Percentiles rank a stretch among this genome's conserved stretches.
These are phyloP conservation scores for Scopulariopsis brevicaulis DNA, from an alignment of 2,329 filamentous ascomycete species.

Conservation along the genomic window DNA sequence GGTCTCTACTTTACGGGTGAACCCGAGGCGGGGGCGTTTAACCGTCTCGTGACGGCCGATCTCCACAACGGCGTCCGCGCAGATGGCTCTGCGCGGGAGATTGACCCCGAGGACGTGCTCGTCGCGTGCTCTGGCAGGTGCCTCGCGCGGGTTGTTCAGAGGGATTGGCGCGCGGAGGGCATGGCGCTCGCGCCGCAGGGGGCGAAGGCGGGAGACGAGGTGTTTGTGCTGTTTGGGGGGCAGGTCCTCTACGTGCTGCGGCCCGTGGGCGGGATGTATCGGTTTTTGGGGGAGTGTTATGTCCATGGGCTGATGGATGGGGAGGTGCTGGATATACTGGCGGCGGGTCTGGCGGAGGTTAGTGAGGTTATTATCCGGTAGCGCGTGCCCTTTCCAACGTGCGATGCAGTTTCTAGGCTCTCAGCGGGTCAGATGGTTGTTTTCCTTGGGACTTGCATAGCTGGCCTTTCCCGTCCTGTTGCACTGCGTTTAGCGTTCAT, in stretches of 20 bases:
- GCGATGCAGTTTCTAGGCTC: background rate
- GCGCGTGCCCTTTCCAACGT: background rate
- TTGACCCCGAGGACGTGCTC: conserved; percentile 3
- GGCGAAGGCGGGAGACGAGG: conserved; percentile 9
- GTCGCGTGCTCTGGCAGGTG: conserved; percentile 8
- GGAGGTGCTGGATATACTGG: conserved; percentile 10
- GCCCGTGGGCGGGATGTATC: conserved; percentile 8
- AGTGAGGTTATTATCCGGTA: conserved; percentile 8
- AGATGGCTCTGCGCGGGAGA: background rate
- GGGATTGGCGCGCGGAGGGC: conserved; percentile 8
- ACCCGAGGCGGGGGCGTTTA: conserved; percentile 8
- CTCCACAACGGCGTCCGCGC: conserved; percentile 5
- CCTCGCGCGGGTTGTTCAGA: conserved; percentile 8
- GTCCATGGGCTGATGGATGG: conserved; percentile 15
- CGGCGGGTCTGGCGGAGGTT: conserved; percentile 7
- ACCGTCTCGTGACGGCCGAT: conserved; percentile 7
- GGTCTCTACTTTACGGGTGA: conserved; percentile 9
- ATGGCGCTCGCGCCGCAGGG: conserved; percentile 8
- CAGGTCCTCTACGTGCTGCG: conserved; percentile 11
- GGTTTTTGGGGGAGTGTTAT: conserved; percentile 14
- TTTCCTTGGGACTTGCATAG: no score
- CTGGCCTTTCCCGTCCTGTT: no score
- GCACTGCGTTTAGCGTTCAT: no score
- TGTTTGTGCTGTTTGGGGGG: conserved; percentile 11
- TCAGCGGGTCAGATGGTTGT: no score